Evolutionary conservation across 257 asterid genomes (phyloP).

Genomic region (Linaria vulgaris): DNA sequence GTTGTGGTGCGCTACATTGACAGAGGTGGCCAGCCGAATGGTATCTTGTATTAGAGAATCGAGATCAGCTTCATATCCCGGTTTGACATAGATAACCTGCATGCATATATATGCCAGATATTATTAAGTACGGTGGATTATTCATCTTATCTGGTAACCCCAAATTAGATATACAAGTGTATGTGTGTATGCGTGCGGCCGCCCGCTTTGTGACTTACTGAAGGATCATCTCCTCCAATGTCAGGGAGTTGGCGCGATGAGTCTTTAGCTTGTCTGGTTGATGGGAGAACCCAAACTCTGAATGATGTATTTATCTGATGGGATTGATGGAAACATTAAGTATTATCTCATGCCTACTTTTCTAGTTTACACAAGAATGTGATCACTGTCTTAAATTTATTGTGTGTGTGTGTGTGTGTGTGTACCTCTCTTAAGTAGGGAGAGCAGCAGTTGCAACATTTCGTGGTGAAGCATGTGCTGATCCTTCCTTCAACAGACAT

Average conservation of each 20-base stretch:
- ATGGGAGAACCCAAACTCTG: conserved; percentile 78
- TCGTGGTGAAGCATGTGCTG: conserved; percentile 54
- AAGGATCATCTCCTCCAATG: conserved; percentile 78
- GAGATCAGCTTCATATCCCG: conserved; percentile 79
- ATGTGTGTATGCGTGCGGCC: neutral
- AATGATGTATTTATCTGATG: conserved; percentile 63
- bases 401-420: too few species aligned
- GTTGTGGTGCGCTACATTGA: conserved; percentile 39
- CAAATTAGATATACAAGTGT: too few species aligned
- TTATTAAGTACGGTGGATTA: too few species aligned
- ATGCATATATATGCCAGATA: neutral
- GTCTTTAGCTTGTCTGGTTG: conserved; percentile 34
- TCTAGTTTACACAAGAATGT: too few species aligned
- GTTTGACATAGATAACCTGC: conserved; percentile 90
- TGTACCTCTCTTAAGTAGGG: conserved; percentile 66
- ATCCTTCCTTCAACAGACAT: conserved; percentile 79
- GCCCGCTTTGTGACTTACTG: conserved; percentile 36
- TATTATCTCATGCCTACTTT: too few species aligned
- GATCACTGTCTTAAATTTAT: neutral
- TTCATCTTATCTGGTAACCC: too few species aligned
- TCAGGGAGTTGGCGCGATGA: conserved; percentile 47
- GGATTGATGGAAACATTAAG: neutral
- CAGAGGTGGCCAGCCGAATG: conserved; percentile 65
- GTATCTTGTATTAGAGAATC: conserved; percentile 78
- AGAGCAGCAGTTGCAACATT: conserved; percentile 72